phyloP scores from a whole-genome alignment of 345 rosid species.

The Eucalyptus polyanthemos region DNA sequence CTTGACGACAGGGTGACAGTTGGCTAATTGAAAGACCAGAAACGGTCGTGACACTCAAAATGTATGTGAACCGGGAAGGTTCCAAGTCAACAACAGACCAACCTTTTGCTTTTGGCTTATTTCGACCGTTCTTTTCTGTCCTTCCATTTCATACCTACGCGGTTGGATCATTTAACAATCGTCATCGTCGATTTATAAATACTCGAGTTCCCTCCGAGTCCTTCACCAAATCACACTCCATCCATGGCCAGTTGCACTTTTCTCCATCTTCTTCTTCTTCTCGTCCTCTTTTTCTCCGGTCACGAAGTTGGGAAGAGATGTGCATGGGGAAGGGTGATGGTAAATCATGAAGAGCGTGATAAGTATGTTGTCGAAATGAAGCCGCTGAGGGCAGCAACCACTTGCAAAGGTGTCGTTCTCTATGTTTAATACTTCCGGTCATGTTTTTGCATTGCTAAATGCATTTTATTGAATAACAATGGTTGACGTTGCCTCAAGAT shows the following conservation, averaged over 20 bases:
- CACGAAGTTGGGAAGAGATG: neutral
- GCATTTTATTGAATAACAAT: neutral
- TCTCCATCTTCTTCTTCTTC: neutral
- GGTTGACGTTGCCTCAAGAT: neutral
- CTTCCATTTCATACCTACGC: neutral
- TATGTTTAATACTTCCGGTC: neutral
- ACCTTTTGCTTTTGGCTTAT: neutral
- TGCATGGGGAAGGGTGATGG: neutral
- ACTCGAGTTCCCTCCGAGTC: neutral
- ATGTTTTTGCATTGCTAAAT: accelerated
- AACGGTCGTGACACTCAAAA: neutral
- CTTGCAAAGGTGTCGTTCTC: neutral
- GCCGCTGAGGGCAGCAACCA: neutral
- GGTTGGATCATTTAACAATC: neutral
- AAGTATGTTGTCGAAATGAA: neutral
- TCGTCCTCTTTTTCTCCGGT: neutral
- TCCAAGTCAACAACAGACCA: neutral
- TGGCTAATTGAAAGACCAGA: neutral
- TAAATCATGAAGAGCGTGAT: neutral
- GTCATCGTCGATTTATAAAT: neutral
- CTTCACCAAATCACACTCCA: neutral
- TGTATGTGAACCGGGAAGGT: neutral
- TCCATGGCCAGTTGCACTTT: neutral
- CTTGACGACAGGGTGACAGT: neutral
- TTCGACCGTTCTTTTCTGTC: neutral